Evolutionary conservation across 345 rosid species (phyloP), one percentile per base, ranked within the genome.

Genomic region (Citrus medica): DNA sequence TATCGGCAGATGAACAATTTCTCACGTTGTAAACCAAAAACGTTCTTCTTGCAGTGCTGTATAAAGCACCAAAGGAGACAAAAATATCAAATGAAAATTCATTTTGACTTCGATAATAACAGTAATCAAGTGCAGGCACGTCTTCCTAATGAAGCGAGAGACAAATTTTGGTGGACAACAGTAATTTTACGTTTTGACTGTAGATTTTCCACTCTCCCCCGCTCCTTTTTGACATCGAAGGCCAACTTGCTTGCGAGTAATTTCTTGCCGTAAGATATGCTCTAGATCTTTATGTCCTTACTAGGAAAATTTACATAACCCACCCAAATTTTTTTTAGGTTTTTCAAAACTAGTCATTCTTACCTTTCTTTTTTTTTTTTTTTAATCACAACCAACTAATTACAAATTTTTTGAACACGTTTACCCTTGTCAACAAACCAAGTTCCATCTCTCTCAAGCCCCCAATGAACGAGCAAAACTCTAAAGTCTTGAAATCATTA

Each of bases 261-360:
- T 40, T 40, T 46, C 42, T 38, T 38, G 42, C 10, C 21, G 13
- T 9, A 56, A 0, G 75, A 33, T 56, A 10, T 19, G 58, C 75
- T 9, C 25, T 2, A 64, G 46, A 75, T 40, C 46, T 40, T 40
- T 40, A 40, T 9, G 46, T 40, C 13, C 46, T 9, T 40, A 40
- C 13, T 9, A 40, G 46, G 46, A 40, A 38, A 38, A 38, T 38
- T 38, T 38, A 38, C 42, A 38, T 38, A 7, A 38, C 42, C 1
- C 8, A 9, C 42, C 12, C 10, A 7, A 38, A 2, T 0, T 0
- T 35, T 5, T 35, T 35, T 5, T 35, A 0, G 2, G 42, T 1
- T 7, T 38, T 38, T 38, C 42, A 7, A 38, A 38, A 38, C 2
- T 38, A 8, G 9, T 38, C 42, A 9, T 8, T 38, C 42, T 38